Evolutionary conservation across 352 stramenopile genomes (phyloP), one percentile per base, ranked within the genome.

Genomic region (Pythium brachiatum): DNA sequence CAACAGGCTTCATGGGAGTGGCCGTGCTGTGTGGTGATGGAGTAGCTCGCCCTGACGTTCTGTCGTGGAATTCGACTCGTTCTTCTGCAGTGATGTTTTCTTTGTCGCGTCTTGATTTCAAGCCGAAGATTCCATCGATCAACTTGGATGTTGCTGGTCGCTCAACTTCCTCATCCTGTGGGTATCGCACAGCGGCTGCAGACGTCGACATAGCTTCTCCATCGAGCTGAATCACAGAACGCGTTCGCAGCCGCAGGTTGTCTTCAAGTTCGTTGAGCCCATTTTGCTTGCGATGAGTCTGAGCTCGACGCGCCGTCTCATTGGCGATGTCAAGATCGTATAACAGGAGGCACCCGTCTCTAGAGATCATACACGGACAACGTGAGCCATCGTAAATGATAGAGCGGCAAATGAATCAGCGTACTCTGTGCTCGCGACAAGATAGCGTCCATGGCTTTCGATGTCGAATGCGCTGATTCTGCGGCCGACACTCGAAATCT

Each of bases 251-350:
- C n/a, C 48, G 65, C 21, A 67, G 60, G 34, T 80, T 62, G 1
- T 80, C 68, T 1, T 78, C 75, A n/a, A 81, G 44, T 9, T 88
- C 74, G 8, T 74, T 18, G 0, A 88, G 48, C 1, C 76, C 78
- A 36, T 87, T 56, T 58, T 79, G 76, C 29, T 56, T 72, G 25
- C 79, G 68, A 15, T 70, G 60, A 9, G 62, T 48, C 21, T 83
- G 72, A 18, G 72, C 69, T 16, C 73, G 69, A 34, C 62, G 38
- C 44, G 81, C 77, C 2, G 83, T 90, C 59, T 90, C 76, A 26
- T 78, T 62, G 27, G 82, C 77, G 54, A 94, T 90, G 20, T 92
- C 81, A 64, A 95, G 63, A 61, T 93, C 86, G 63, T 93, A 93
- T 4, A 95, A 70, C 25, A 95, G 66, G 44, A 95, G 57, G 53